Conservation (phyloP, 1,284 basidiomycete genomes). For the Paramarasmius palmivorus region DNA sequence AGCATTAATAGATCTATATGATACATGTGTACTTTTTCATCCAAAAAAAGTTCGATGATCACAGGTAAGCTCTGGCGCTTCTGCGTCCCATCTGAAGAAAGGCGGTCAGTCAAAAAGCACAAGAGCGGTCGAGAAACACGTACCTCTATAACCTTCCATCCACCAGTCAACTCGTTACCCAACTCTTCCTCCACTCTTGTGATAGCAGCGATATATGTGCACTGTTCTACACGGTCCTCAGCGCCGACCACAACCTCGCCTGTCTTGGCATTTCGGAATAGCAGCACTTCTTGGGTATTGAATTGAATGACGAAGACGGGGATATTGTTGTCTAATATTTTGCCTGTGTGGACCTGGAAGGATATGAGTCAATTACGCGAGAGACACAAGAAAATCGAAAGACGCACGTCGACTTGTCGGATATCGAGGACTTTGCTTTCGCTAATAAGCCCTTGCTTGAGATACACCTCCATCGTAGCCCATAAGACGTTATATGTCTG, state of each 20-base stretch:
- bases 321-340: slow-evolving; percentile 86
- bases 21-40: slow-evolving; percentile 4
- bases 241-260: slow-evolving; percentile 85
- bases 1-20: slow-evolving; percentile 1
- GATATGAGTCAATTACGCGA: background rate
- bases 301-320: slow-evolving; percentile 91
- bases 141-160: slow-evolving; percentile 98
- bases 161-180: slow-evolving; percentile 91
- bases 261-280: slow-evolving; percentile 90
- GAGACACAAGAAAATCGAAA: slow-evolving; percentile 1
- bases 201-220: slow-evolving; percentile 90
- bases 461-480: slow-evolving; percentile 96
- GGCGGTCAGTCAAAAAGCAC: background rate
- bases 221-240: slow-evolving; percentile 90
- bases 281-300: slow-evolving; percentile 89
- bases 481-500: slow-evolving; percentile 96
- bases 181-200: slow-evolving; percentile 87
- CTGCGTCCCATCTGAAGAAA: slow-evolving; percentile 46
- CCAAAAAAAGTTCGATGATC: slow-evolving; percentile 20
- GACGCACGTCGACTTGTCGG: slow-evolving; percentile 86
- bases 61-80: slow-evolving; percentile 51
- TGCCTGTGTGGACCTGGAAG: slow-evolving; percentile 70
- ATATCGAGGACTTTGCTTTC: slow-evolving; percentile 94
- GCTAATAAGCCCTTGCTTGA: slow-evolving; percentile 86
- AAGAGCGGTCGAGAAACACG: slow-evolving; percentile 20